These are phyloP conservation scores for Venustampulla echinocandica DNA, from an alignment of 495 filamentous ascomycete species.

Conservation along the genomic window DNA sequence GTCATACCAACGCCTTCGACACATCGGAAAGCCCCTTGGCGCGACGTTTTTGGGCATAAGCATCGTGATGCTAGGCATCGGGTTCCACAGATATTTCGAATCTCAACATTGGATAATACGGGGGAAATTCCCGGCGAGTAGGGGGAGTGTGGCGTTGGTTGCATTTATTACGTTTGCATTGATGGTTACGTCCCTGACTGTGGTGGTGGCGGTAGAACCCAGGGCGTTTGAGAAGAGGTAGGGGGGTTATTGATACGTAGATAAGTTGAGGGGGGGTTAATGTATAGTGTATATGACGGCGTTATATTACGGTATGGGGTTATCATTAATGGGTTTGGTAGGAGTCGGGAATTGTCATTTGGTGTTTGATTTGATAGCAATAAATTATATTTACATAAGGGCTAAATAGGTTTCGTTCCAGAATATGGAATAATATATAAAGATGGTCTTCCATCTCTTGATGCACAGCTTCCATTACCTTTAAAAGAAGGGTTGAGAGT, in stretches of 20 bases:
- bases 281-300: too few relatives aligned
- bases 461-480: too few relatives aligned
- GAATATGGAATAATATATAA: too few relatives aligned
- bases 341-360: too few relatives aligned
- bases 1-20: conserved; percentile 42
- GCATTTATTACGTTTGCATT: conserved; percentile 59
- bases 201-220: conserved; percentile 61
- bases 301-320: too few relatives aligned
- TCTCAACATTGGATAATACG: conserved; percentile 79
- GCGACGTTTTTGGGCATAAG: conserved; percentile 85
- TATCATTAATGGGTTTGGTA: too few relatives aligned
- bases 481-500: too few relatives aligned
- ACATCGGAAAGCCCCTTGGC: conserved; percentile 85
- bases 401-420: too few relatives aligned
- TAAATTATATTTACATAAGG: too few relatives aligned
- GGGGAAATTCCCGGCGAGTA: conserved; percentile 88
- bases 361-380: too few relatives aligned
- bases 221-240: conserved; percentile 35
- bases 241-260: neutral
- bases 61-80: conserved; percentile 76
- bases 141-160: conserved; percentile 76
- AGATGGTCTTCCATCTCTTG: too few relatives aligned
- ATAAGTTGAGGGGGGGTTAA: too few relatives aligned
- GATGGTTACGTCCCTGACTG: conserved; percentile 61
- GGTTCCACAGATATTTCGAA: conserved; percentile 56